phyloP scores from a whole-genome alignment of 2,329 filamentous ascomycete species.

The Orbilia oligospora region DNA sequence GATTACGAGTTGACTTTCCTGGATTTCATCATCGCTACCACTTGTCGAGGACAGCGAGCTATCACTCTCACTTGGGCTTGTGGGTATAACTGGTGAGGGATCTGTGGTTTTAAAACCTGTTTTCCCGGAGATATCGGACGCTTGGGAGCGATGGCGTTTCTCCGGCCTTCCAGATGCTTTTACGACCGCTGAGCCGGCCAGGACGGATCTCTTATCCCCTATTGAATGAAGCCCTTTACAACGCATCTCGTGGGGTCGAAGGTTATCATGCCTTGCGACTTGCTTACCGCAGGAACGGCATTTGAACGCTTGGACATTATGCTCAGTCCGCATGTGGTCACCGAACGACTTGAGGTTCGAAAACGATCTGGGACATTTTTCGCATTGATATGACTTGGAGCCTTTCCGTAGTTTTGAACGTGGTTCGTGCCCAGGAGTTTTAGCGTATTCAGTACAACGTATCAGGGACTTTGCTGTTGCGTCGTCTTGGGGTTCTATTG shows the following conservation, averaged over 20 bases:
- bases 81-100: too few species aligned
- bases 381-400: neutral
- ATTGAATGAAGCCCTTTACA: slow-evolving; percentile 2
- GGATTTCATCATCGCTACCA: neutral
- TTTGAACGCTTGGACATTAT: slow-evolving; percentile 1
- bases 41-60: neutral
- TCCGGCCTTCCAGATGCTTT: neutral
- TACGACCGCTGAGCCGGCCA: neutral
- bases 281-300: neutral
- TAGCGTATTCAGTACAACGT: too few species aligned
- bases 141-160: neutral
- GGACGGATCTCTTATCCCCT: neutral
- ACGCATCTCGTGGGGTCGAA: neutral
- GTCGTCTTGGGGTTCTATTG: too few species aligned
- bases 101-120: too few species aligned
- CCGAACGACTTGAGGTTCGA: neutral
- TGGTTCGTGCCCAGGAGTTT: too few species aligned
- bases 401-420: neutral
- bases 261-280: neutral
- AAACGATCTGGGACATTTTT: neutral
- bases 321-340: neutral
- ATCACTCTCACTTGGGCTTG: too few species aligned
- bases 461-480: too few species aligned
- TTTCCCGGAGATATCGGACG: neutral
- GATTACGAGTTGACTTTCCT: neutral